Evolutionary conservation across 2,329 filamentous ascomycete species (phyloP).

Genomic region (Cercospora sojina): DNA sequence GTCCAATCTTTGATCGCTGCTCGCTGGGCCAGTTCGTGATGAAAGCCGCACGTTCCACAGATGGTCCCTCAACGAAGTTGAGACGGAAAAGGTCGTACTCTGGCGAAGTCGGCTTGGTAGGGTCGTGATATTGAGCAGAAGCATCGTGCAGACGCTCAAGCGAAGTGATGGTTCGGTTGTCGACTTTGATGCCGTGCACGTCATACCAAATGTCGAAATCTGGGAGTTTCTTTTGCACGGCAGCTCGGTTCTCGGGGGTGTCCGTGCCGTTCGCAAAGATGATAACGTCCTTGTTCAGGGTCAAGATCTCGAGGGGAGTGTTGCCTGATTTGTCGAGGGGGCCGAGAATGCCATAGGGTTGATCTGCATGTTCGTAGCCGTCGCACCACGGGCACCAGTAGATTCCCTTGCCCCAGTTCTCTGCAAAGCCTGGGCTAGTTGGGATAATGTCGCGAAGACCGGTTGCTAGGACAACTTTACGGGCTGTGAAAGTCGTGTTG

Average conservation of each 20-base stretch:
- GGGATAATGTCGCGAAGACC: slow-evolving; percentile 28
- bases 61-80: slow-evolving; percentile 10
- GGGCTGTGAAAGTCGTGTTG: slow-evolving; percentile 18
- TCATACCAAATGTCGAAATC: slow-evolving; percentile 12
- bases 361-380: slow-evolving; percentile 24
- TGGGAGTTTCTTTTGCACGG: slow-evolving; percentile 11
- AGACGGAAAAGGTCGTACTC: slow-evolving; percentile 18
- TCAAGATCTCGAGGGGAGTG: slow-evolving; percentile 16
- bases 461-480: slow-evolving; percentile 27
- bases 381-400: slow-evolving; percentile 32
- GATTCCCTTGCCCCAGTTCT: slow-evolving; percentile 27
- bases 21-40: slow-evolving; percentile 16
- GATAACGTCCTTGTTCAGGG: slow-evolving; percentile 16
- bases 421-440: slow-evolving; percentile 24
- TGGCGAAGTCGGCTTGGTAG: slow-evolving; percentile 10
- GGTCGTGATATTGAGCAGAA: slow-evolving; percentile 5
- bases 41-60: slow-evolving; percentile 14
- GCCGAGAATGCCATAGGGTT: slow-evolving; percentile 16
- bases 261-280: slow-evolving; percentile 19
- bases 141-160: slow-evolving; percentile 15
- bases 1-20: slow-evolving; percentile 9
- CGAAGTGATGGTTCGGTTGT: slow-evolving; percentile 19
- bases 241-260: slow-evolving; percentile 12
- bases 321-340: slow-evolving; percentile 10
- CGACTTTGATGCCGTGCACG: slow-evolving; percentile 16